Evolutionary conservation across 179 eudicot genomes (phyloP), one percentile per base, ranked within the genome.

Genomic region (Nepenthes alata): DNA sequence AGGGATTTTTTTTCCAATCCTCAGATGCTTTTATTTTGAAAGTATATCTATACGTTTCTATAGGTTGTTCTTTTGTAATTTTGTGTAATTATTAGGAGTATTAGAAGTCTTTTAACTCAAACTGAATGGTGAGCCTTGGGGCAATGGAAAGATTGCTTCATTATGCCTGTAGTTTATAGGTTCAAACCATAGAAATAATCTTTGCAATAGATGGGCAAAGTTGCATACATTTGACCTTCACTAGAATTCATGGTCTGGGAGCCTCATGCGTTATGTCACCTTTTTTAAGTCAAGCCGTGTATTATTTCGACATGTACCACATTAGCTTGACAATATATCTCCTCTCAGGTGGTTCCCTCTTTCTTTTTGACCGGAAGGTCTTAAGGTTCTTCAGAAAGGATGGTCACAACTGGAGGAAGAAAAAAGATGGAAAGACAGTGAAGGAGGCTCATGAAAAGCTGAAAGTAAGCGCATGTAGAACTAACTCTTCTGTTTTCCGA

Each of bases 361-460:
- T 87, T 72, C 84, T 89, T 51, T 89, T 86, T 76, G 84, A 89
- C 60, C 82, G 91, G 37, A 89, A 84, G 80, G 77, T 80, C 58
- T 75, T 89, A 64, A 78, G 96, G 64, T 78, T 82, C 81, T 89
- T 89, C 67, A 81, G 95, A 66, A 87, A 81, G 72, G 96, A 89
- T 79, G 85, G 89, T 62, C 89, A 89, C 71, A 82, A 81, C 52
- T 89, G 96, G 96, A 80, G 84, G 70, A 89, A 89, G 95, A 89
- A 89, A 72, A 89, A 76, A 67, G 96, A 84, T 67, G 91, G 89
- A 53, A 89, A 87, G 67, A 84, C 91, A 0, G 84, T 87, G 58
- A 84, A 78, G 71, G 94, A 89, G 74, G 95, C 96, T 60, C 90
- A 84, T 75, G 95, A 86, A 64, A 84, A 84, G 75, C 77, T 86